phyloP scores from a whole-genome alignment of 2,329 filamentous ascomycete species.

The Colletotrichum graminicola region DNA sequence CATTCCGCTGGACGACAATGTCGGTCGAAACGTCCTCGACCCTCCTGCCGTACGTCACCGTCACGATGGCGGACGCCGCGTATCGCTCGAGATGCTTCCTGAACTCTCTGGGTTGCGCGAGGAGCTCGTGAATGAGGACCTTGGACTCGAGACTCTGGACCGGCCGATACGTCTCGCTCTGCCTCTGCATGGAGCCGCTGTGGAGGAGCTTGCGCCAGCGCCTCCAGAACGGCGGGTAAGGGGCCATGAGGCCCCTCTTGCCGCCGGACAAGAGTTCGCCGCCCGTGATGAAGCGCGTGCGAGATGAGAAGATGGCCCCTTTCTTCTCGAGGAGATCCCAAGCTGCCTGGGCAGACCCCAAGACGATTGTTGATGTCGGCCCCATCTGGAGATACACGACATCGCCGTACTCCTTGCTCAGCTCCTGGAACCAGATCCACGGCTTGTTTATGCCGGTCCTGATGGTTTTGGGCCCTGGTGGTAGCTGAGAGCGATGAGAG shows the following conservation, averaged over 20 bases:
- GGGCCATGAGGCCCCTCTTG: constrained; percentile 58
- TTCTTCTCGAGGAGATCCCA: constrained; percentile 60
- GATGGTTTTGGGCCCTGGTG: constrained; percentile 53
- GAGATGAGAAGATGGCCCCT: constrained; percentile 58
- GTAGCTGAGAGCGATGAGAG: constrained; percentile 53
- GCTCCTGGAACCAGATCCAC: constrained; percentile 58
- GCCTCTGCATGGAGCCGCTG: constrained; percentile 57
- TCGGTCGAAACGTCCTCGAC: constrained; percentile 52
- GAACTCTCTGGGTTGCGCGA: constrained; percentile 48
- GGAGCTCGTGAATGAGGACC: constrained; percentile 55
- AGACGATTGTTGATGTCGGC: constrained; percentile 56
- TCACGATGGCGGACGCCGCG: constrained; percentile 58
- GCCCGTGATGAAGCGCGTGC: constrained; percentile 61
- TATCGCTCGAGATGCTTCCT: constrained; percentile 52
- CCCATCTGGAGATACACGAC: constrained; percentile 58
- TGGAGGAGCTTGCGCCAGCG: constrained; percentile 59
- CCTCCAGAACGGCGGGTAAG: constrained; percentile 57
- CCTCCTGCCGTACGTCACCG: constrained; percentile 56
- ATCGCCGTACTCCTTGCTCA: constrained; percentile 55
- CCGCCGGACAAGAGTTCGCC: constrained; percentile 57
- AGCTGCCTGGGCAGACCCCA: constrained; percentile 57
- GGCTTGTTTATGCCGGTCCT: constrained; percentile 55
- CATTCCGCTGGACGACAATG: constrained; percentile 53
- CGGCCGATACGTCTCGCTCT: constrained; percentile 57
- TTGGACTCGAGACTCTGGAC: constrained; percentile 57